These are phyloP conservation scores for Tetrahymena malaccensis DNA, from an alignment of 73 alveolate genomes.

Conservation along the genomic window DNA sequence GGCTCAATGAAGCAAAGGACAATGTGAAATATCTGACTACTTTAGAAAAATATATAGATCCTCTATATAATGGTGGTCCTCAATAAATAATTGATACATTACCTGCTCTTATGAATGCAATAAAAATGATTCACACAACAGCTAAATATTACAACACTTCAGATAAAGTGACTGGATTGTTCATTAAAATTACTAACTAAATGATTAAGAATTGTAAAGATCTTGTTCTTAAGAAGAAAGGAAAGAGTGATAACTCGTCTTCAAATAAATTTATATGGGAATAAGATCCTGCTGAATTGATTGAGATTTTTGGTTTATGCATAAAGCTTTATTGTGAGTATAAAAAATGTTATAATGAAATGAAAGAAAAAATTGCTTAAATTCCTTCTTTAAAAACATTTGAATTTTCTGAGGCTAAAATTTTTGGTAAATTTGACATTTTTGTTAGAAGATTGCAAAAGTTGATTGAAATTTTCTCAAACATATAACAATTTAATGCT, in stretches of 20 bases:
- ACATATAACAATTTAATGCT: constrained; percentile 94
- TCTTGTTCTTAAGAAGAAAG: constrained; percentile 84
- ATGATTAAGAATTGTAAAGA: constrained; percentile 98
- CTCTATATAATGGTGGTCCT: constrained; percentile 98
- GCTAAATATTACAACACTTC: constrained; percentile 99
- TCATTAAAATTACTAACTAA: constrained; percentile 99
- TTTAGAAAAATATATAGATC: constrained; percentile 98
- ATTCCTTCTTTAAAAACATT: constrained; percentile 99
- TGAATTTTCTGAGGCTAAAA: constrained; percentile 98
- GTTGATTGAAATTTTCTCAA: constrained; percentile 96
- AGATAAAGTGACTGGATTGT: constrained; percentile 98
- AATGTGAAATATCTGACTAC: constrained; percentile 99
- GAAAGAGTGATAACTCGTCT: constrained; percentile 13
- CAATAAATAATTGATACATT: constrained; percentile 94
- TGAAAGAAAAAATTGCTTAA: constrained; percentile 97
- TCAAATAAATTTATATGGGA: constrained; percentile 43
- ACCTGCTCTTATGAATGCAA: constrained; percentile 98
- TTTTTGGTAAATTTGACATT: constrained; percentile 99
- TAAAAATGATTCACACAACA: constrained; percentile 98
- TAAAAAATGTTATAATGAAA: constrained; percentile 86
- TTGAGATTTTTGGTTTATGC: constrained; percentile 84
- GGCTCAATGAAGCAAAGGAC: constrained; percentile 99
- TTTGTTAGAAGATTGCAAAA: constrained; percentile 98
- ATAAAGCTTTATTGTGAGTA: constrained; percentile 75
- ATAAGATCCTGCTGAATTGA: constrained; percentile 95